Percentiles rank a stretch among this genome's conserved stretches.
Conservation (phyloP, 2,329 filamentous ascomycete species). For the Phaeosphaeria sp. region DNA sequence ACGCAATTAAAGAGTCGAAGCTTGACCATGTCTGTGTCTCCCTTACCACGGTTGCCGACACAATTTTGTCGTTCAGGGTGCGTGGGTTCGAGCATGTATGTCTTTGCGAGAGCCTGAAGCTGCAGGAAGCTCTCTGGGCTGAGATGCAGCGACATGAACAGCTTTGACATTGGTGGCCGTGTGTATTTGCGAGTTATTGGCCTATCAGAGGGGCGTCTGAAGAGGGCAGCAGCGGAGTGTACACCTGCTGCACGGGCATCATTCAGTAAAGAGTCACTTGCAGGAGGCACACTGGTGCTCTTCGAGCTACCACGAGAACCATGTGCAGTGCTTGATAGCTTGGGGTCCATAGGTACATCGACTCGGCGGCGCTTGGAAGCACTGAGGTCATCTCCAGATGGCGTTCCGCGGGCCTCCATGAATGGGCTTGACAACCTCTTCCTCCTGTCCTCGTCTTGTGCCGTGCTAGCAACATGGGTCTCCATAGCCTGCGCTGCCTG, state of each 20-base stretch:
- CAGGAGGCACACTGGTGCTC: constrained; percentile 16
- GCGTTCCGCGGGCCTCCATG: constrained; percentile 5
- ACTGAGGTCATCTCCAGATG: constrained; percentile 7
- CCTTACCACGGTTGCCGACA: constrained; percentile 62
- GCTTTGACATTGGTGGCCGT: constrained; percentile 63
- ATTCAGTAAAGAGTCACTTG: constrained; percentile 27
- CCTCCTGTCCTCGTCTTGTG: constrained; percentile 32
- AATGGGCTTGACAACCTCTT: constrained; percentile 26
- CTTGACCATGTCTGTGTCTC: constrained; percentile 64
- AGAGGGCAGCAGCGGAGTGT: constrained; percentile 60
- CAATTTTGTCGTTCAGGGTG: constrained; percentile 64
- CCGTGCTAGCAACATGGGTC: constrained; percentile 6
- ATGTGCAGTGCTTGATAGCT: constrained; percentile 11
- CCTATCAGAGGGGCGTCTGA: constrained; percentile 50
- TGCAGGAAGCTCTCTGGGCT: constrained; percentile 63
- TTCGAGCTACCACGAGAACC: constrained; percentile 5
- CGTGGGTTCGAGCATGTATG: constrained; percentile 63
- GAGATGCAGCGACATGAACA: constrained; percentile 63
- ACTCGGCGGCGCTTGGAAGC: constrained; percentile 29
- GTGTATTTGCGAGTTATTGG: constrained; percentile 62
- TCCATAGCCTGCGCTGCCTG: constrained; percentile 27
- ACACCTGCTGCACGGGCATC: constrained; percentile 59
- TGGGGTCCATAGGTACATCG: constrained; percentile 23
- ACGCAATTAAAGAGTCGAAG: constrained; percentile 64
- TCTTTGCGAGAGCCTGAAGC: constrained; percentile 62